Evolutionary conservation across 139 green algal species (phyloP), one percentile per base, ranked within the genome.

Genomic region (Axilococcus clingmanii): DNA sequence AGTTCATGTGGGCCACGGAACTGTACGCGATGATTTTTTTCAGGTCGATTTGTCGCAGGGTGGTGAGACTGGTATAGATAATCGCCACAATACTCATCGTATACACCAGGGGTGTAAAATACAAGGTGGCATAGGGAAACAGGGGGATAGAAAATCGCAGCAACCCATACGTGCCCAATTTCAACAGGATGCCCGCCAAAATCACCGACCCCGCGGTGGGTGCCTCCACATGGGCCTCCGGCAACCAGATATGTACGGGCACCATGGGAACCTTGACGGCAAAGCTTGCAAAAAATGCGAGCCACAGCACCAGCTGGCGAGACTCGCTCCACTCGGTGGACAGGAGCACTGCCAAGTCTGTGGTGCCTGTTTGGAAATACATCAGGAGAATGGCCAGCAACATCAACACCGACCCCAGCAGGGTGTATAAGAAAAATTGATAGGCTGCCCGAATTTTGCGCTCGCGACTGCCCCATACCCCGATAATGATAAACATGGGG

Each of bases 1-100:
- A 74, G 44, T 71, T 70, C 76, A 84, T 81, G 52, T 81, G 76
- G 37, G 76, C 69, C 55, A 85, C 69, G 52, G 62, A 74, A 35
- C 72, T 82, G 46, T 81, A 85, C 47, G 77, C 74, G 56, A 85
- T 81, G 35, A 82, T 81, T 57, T 83, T 82, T 61, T 82, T 82
- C 24, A 86, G 42, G 69, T 83, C 78, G 40, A 82, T 62, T 66
- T 82, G 75, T 49, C 72, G 52, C 24, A 83, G 48, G 41, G 72
- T 80, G 40, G 68, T 80, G 40, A 78, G 65, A 52, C 68, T 76
- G 22, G 65, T 71, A 55, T 81, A 81, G 40, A 85, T 63, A 52
- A 86, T 81, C 28, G 66, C 63, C 44, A 80, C 36, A 33, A 82
- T 43, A 68, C 76, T 81, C 25, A 84, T 48, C 36, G 65, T 72